Evolutionary conservation across 169 alveolate genomes (phyloP), one percentile per base, ranked within the genome.

Genomic region (Cryptosporidium baileyi): DNA sequence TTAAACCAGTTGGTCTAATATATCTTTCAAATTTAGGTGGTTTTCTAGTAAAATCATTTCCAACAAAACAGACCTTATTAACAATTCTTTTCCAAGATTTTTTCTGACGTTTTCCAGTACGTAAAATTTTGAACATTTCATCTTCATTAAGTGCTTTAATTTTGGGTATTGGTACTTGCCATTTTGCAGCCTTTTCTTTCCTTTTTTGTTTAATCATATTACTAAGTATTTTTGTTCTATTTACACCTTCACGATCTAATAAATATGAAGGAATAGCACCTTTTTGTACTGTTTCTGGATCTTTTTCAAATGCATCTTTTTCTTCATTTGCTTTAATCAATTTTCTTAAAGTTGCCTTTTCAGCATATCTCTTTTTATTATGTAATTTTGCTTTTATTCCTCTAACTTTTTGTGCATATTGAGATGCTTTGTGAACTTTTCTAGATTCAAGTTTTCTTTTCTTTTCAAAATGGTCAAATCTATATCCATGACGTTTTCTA

Each of bases 231-330:
- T 92, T 97, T 11, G 99, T 96, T 44, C 98, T 82, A 79, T 96
- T 93, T 9, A 94, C 95, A 61, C 96, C 97, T 81, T 98, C 98
- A 90, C 99, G 96, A 90, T 97, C 99, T 88, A 97, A 92, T 44
- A 98, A 93, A 91, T 98, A 98, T 1, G 99, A 95, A 0, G 99
- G 99, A 19, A 98, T 94, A 19, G 99, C 99, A 41, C 99, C 99
- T 74, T 97, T 99, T 38, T 96, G 94, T 24, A 92, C 96, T 52
- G 67, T 90, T 22, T 89, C 91, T 32, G 89, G 94, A 6, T 92
- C 91, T 88, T 91, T 93, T 61, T 92, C 95, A 61, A 92, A 92
- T 6, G 96, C 99, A 60, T 93, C 97, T 92, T 95, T 96, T 88
- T 96, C 98, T 82, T 97, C 98, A 80, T 95, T 96, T 19, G 95